Conservation (phyloP, 2,329 filamentous ascomycete species). For the Nemania diffusa region DNA sequence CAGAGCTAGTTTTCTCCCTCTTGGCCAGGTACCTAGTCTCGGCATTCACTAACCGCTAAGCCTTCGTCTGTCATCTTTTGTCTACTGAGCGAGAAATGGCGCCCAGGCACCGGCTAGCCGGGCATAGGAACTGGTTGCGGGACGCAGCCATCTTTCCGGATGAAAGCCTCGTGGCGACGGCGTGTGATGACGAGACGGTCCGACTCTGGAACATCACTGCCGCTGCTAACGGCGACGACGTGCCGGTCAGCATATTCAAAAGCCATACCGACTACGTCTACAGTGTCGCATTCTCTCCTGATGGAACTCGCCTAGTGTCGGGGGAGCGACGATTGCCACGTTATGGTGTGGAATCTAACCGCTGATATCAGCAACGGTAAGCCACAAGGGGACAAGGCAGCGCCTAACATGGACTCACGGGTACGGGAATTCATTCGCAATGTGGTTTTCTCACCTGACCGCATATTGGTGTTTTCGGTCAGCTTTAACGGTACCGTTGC, state of each 20-base stretch:
- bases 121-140: not conserved
- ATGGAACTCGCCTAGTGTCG: not conserved
- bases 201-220: not conserved
- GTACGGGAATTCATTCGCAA: too few relatives aligned
- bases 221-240: not conserved
- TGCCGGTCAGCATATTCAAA: not conserved
- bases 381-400: too few relatives aligned
- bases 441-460: too few relatives aligned
- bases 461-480: too few relatives aligned
- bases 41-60: not conserved
- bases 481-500: too few relatives aligned
- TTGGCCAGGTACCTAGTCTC: not conserved
- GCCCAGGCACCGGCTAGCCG: too few relatives aligned
- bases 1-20: not conserved
- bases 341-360: constrained; percentile 11
- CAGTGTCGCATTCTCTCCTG: constrained; percentile 8
- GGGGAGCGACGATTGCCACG: not conserved
- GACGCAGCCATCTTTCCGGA: not conserved
- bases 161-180: not conserved
- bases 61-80: not conserved
- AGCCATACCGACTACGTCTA: not conserved
- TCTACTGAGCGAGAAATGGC: too few relatives aligned
- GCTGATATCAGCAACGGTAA: too few relatives aligned
- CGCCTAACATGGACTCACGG: too few relatives aligned
- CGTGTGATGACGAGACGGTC: not conserved